Evolutionary conservation across 768 basidiomycete species (phyloP), one percentile per base, ranked within the genome.

Genomic region (Pleurotus tuber-regium): DNA sequence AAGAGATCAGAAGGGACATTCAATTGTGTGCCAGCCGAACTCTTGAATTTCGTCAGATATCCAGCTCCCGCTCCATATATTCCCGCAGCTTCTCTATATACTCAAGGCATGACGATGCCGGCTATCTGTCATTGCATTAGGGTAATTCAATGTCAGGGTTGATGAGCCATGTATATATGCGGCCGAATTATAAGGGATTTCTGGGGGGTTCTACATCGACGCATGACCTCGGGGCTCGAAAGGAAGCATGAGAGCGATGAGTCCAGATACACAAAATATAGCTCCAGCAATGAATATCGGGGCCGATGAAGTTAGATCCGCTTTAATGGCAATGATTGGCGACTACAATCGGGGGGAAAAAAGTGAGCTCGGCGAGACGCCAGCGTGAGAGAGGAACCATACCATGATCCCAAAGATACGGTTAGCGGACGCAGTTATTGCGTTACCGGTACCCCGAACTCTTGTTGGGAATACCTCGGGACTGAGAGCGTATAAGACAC

Each of bases 381-480:
- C 18, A 26, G 23, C 19, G 25, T 16, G 29, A 21, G 43, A 39
- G 6, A 2, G 3, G 41, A 57, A 21, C 61, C 77, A 43, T 54
- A 73, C 76, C 75, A 82, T 81, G 55, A 85, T 71, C 7, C 84
- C 83, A 52, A 82, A 82, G 28, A 84, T 58, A 11, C 83, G 71
- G 60, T 82, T 81, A 8, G 79, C 78, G 11, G 70, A 67, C 4
- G 79, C 68, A 18, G 77, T 76, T 35, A 83, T 64, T 6, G 76
- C 79, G 35, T 76, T 80, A 18, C 81, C 81, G 1, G 80, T 82
- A n/a, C 81, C 80, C 49, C 80, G 66, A 43, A 75, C 70, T 55
- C 66, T 75, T 9, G 79, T 77, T 10, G 79, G 79, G 65, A 81
- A 80, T 29, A 81, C 49, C 59, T 81, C 77, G 18, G 79, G 79